Evolutionary conservation across 176 grass and related monocot genomes (phyloP).

Genomic region (Aegilops speltoides): DNA sequence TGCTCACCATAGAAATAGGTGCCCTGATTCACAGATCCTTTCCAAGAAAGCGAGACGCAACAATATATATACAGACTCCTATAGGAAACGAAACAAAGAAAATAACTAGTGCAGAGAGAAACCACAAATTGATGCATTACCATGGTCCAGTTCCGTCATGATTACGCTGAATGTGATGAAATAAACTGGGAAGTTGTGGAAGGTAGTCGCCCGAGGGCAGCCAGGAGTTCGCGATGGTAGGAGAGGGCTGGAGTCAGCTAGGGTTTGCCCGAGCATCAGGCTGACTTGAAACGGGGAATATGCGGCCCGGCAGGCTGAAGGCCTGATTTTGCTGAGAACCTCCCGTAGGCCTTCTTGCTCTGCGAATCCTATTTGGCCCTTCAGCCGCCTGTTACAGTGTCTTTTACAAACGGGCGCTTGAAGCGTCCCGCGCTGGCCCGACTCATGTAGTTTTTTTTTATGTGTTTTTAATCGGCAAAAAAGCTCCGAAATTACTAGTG

Average conservation of each 20-base stretch:
- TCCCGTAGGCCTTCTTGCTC: too few relatives aligned
- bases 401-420: too few relatives aligned
- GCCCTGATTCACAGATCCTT: background rate
- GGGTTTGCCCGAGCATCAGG: background rate
- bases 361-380: too few relatives aligned
- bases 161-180: background rate
- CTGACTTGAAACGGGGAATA: too few relatives aligned
- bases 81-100: background rate
- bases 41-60: background rate
- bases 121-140: background rate
- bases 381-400: too few relatives aligned
- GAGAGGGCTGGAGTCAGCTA: too few relatives aligned
- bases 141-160: background rate
- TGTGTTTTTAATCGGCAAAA: too few relatives aligned
- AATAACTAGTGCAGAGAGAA: background rate
- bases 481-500: too few relatives aligned
- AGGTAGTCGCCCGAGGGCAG: background rate
- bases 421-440: too few relatives aligned
- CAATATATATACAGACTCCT: background rate
- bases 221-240: background rate
- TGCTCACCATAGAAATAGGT: background rate
- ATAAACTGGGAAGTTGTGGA: background rate
- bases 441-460: too few relatives aligned
- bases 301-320: too few relatives aligned
- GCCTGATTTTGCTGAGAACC: too few relatives aligned